Conservation (phyloP, 2,329 filamentous ascomycete genomes). For the Biscogniauxia sp. region DNA sequence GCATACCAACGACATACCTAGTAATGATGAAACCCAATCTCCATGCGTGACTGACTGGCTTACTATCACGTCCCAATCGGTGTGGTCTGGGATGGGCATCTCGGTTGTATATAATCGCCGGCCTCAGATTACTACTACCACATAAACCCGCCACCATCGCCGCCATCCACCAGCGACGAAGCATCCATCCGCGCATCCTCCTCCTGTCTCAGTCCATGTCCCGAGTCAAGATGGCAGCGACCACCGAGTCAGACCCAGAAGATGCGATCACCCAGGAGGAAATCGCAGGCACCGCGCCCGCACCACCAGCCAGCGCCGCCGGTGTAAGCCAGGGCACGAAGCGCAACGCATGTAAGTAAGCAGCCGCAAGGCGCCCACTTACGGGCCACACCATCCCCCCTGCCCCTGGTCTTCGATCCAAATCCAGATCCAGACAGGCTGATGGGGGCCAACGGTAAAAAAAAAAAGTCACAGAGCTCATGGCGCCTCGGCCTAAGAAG, state of each 20-base stretch:
- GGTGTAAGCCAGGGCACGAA: slow-evolving; percentile 24
- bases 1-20: neutral
- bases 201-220: neutral
- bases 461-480: slow-evolving; percentile 49
- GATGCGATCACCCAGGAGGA: slow-evolving; percentile 42
- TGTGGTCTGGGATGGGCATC: neutral
- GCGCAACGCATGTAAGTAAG: slow-evolving; percentile 41
- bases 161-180: neutral
- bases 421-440: neutral
- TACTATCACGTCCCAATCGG: neutral
- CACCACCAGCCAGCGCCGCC: slow-evolving; percentile 20
- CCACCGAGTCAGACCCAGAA: slow-evolving; percentile 27
- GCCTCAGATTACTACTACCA: neutral
- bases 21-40: neutral
- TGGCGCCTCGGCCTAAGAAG: slow-evolving; percentile 47
- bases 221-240: slow-evolving; percentile 17
- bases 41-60: neutral
- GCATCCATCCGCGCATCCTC: neutral
- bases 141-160: neutral
- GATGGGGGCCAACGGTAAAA: neutral
- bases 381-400: neutral
- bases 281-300: slow-evolving; percentile 34
- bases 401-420: neutral
- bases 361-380: neutral
- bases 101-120: neutral